Conservation (phyloP, 257 asterid species). For the Solanum pennellii region DNA sequence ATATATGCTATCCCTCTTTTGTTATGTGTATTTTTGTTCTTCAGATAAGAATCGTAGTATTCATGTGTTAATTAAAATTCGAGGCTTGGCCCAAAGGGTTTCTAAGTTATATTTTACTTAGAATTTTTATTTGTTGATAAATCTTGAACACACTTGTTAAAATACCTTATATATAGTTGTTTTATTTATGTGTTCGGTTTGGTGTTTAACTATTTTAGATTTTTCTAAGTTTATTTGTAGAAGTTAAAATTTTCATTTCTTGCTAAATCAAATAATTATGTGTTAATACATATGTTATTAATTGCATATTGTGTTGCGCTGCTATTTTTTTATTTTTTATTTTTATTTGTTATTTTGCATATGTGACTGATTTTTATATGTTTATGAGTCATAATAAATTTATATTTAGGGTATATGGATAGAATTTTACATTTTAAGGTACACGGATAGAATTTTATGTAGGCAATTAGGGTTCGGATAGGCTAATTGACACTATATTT, state of each 20-base stretch:
- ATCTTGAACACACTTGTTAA: background rate
- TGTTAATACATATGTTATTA: background rate
- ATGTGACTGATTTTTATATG: background rate
- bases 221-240: background rate
- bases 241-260: background rate
- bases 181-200: background rate
- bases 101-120: background rate
- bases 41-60: too few species aligned
- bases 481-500: too few species aligned
- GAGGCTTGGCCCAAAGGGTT: background rate
- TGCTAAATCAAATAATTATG: background rate
- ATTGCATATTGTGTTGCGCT: background rate
- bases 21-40: background rate
- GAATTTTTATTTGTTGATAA: background rate
- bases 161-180: background rate
- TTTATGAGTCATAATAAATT: background rate
- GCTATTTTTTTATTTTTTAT: too few species aligned
- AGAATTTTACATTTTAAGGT: background rate
- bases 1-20: background rate
- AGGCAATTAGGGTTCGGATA: background rate
- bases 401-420: too few species aligned
- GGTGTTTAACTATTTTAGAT: background rate
- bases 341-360: background rate
- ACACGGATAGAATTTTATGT: background rate
- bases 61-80: too few species aligned